Evolutionary conservation across 2,329 filamentous ascomycete genomes (phyloP), one percentile per base, ranked within the genome.

Genomic region (Catunica adiposa): DNA sequence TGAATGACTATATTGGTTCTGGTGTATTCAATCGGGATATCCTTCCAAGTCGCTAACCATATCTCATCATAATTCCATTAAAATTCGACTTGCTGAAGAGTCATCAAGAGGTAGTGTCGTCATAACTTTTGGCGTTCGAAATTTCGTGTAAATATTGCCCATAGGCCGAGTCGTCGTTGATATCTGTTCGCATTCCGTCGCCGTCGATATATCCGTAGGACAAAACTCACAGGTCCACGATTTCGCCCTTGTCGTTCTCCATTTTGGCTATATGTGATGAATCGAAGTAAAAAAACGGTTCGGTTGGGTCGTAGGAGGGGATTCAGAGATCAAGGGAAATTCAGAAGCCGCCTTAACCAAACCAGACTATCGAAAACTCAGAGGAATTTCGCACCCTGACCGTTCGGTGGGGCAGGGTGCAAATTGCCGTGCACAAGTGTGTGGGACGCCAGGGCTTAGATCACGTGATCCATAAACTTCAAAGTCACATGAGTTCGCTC

Each of bases 241-340:
- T 89, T 77, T 97, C 89, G 79, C 90, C 90, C 78, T 89, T 89
- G 80, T 97, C 92, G 89, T 98, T 98, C 83, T 98, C 92, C 92
- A 97, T 98, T 76, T 80, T 89, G 70, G 68, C 73, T 69, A 54
- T 56, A 46, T 59, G 57, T 56, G 55, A 34, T 56, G 58, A 57
- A 56, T 56, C 58, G 59, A 60, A 59, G 46, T 52, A 55, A 56
- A 59, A 56, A 59, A 51, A 56, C 38, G 57, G 51, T 56, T 59
- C 55, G 57, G 57, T 54, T 58, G 54, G 38, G 46, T 58, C 50
- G 51, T 44, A 51, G 51, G 31, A 53, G 51, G 57, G 53, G 57
- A 58, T 58, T 58, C 57, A 51, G 42, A 58, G 51, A 56, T 58
- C 57, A 40, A 56, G 54, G 50, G 53, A 53, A 58, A 56, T 58